These are phyloP conservation scores for Hyaloperonospora brassicae DNA, from an alignment of 352 stramenopile genomes.

Conservation along the genomic window DNA sequence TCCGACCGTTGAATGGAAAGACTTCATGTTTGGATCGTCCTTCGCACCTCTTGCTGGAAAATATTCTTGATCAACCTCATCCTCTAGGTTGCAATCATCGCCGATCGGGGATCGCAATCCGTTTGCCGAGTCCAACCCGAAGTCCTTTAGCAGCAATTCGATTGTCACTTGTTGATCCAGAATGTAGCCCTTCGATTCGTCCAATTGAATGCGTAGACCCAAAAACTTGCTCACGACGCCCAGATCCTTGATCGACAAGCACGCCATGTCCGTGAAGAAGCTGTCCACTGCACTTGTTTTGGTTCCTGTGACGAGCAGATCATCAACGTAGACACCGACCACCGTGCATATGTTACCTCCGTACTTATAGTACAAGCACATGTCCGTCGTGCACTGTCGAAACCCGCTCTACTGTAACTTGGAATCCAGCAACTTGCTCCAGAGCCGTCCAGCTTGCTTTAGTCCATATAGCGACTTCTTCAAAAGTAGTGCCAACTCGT, in stretches of 20 bases:
- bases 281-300: slow-evolving; percentile 1
- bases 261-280: slow-evolving; percentile 7
- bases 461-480: slow-evolving; percentile 9
- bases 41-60: slow-evolving; percentile 5
- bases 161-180: slow-evolving; percentile 22
- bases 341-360: neutral
- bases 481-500: slow-evolving; percentile 1
- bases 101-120: slow-evolving; percentile 8
- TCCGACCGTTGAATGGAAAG: slow-evolving; percentile 29
- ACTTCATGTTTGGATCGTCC: slow-evolving; percentile 6
- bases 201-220: slow-evolving; percentile 19
- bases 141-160: slow-evolving; percentile 16
- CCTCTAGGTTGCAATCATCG: slow-evolving; percentile 1
- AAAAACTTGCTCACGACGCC: slow-evolving; percentile 18
- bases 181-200: slow-evolving; percentile 5
- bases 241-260: slow-evolving; percentile 23
- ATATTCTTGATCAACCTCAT: slow-evolving; percentile 2
- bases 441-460: slow-evolving; percentile 5
- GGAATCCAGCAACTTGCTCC: slow-evolving; percentile 13
- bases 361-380: slow-evolving; percentile 20
- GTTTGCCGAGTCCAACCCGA: slow-evolving; percentile 15
- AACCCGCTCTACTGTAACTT: slow-evolving; percentile 15
- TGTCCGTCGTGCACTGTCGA: slow-evolving; percentile 17
- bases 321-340: slow-evolving; percentile 21
- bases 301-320: slow-evolving; percentile 12